These are phyloP conservation scores for Trichosporon ovoides DNA, from an alignment of 1,284 basidiomycete species.

Conservation along the genomic window DNA sequence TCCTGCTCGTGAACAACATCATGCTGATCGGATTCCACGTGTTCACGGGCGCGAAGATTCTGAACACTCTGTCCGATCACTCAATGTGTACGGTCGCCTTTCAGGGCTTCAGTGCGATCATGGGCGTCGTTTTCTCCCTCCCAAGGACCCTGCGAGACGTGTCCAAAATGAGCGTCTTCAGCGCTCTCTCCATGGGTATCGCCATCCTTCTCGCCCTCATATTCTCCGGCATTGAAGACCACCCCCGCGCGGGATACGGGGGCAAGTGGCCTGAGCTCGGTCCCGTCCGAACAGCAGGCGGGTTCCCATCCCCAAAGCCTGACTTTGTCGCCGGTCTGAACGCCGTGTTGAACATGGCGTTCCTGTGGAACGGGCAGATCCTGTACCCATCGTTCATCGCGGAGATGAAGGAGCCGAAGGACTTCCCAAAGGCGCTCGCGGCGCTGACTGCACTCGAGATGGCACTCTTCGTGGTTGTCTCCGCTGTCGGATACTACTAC, in stretches of 20 bases:
- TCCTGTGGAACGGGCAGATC: conserved; percentile 61
- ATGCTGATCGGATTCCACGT: conserved; percentile 49
- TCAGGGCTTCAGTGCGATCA: conserved; percentile 51
- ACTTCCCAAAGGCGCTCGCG: conserved; percentile 58
- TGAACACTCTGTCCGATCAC: conserved; percentile 60
- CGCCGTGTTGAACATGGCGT: conserved; percentile 52
- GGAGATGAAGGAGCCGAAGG: conserved; percentile 50
- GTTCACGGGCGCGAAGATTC: conserved; percentile 48
- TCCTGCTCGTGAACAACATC: conserved; percentile 43
- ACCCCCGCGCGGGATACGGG: conserved; percentile 38
- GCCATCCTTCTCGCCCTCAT: conserved; percentile 57
- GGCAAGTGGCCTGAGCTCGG: conserved; percentile 34
- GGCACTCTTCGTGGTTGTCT: conserved; percentile 58
- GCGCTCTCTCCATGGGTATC: conserved; percentile 56
- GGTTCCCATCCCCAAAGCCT: conserved; percentile 50
- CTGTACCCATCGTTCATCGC: conserved; percentile 52
- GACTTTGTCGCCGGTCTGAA: conserved; percentile 56
- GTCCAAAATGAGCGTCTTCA: conserved; percentile 44
- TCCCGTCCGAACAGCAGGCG: conserved; percentile 31
- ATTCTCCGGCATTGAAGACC: conserved; percentile 54
- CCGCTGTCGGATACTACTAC: conserved; percentile 58
- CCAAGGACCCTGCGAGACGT: conserved; percentile 57
- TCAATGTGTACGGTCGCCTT: conserved; percentile 58
- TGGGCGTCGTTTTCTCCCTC: conserved; percentile 53
- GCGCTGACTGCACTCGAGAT: conserved; percentile 56